phyloP scores from a whole-genome alignment of 208 protist species.

The Tritrichomonas musculus region DNA sequence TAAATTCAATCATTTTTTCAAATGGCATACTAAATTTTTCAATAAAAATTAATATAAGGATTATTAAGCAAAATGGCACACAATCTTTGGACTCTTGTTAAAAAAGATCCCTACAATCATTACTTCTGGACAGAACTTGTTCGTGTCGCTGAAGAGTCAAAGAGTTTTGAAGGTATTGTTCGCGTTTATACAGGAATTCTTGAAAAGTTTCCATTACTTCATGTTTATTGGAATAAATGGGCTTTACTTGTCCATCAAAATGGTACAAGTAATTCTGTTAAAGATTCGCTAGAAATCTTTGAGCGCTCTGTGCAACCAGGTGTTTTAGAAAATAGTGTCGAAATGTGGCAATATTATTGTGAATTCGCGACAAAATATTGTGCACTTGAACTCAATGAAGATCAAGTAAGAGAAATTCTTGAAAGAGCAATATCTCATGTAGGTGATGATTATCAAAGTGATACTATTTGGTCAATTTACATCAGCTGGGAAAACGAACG shows the following conservation, averaged over 20 bases:
- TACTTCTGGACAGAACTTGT: constrained; percentile 24
- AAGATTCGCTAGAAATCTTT: background rate
- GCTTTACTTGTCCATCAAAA: background rate
- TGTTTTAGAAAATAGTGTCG: background rate
- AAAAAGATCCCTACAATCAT: constrained; percentile 16
- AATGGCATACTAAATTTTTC: no score
- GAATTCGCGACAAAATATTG: background rate
- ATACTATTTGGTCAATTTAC: constrained; percentile 20
- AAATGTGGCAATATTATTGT: constrained; percentile 28
- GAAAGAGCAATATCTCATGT: background rate
- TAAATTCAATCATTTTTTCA: no score
- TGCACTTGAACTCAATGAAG: background rate
- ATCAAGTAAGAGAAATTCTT: background rate
- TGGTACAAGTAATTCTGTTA: background rate
- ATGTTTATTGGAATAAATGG: background rate
- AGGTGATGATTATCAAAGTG: background rate
- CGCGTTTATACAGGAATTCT: background rate
- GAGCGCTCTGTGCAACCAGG: background rate
- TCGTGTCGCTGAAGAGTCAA: background rate
- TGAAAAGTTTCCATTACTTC: background rate
- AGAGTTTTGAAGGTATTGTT: background rate
- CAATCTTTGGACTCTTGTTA: background rate
- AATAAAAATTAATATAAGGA: no score
- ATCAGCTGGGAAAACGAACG: constrained; percentile 2
- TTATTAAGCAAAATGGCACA: no score